Conservation (phyloP, 345 rosid species). For the Psidium friedrichsthalianum region DNA sequence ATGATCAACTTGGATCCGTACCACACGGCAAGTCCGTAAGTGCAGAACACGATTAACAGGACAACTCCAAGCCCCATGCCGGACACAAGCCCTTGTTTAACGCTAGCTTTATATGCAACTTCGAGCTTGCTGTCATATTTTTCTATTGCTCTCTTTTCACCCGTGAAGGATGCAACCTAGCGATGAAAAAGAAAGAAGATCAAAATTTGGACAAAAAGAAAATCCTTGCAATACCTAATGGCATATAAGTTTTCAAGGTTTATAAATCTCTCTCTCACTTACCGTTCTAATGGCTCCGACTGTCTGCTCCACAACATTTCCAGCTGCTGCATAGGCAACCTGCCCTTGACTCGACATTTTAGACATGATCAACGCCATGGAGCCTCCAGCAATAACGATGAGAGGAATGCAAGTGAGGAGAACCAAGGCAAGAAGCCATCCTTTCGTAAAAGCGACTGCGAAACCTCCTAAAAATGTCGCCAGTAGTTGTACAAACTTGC, state of each 20-base stretch:
- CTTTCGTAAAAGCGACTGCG: constrained; percentile 41
- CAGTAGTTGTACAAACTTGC: constrained; percentile 55
- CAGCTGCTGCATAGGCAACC: constrained; percentile 79
- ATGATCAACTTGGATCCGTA: constrained; percentile 59
- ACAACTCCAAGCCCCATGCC: constrained; percentile 61
- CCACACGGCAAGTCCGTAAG: constrained; percentile 62
- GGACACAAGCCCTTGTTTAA: constrained; percentile 55
- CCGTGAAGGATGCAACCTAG: constrained; percentile 83
- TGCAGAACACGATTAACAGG: constrained; percentile 25
- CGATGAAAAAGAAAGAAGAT: neutral
- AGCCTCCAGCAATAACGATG: constrained; percentile 37
- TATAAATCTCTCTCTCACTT: constrained; percentile 1
- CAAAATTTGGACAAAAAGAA: neutral
- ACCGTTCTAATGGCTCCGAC: constrained; percentile 81
- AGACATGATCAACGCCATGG: constrained; percentile 38
- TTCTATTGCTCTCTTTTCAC: constrained; percentile 61
- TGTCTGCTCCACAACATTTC: constrained; percentile 72
- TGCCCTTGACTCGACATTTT: constrained; percentile 75
- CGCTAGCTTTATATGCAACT: constrained; percentile 44
- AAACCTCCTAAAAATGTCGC: constrained; percentile 67
- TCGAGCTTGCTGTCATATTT: constrained; percentile 45
- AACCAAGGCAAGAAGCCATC: constrained; percentile 43
- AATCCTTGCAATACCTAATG: neutral
- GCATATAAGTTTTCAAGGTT: neutral
- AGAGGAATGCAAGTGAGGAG: constrained; percentile 52